A percentile compares a stretch with the other conserved stretches of the same genome.
These are phyloP conservation scores for Fusarium newnesense DNA, from an alignment of 2,329 filamentous ascomycete species.

Conservation along the genomic window DNA sequence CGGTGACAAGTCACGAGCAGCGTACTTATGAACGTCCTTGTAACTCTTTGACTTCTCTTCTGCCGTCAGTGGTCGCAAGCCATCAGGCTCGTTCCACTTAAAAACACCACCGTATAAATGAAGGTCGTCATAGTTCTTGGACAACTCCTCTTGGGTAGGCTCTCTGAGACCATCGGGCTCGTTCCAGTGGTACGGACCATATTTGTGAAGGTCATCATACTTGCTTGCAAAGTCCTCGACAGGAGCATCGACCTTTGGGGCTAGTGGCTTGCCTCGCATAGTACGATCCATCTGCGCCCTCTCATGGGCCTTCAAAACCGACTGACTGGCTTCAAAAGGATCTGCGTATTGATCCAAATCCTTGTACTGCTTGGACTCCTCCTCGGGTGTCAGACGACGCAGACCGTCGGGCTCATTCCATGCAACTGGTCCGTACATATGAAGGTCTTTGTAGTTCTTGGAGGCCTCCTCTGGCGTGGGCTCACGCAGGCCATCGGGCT, in stretches of 20 bases:
- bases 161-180: conserved; percentile 53
- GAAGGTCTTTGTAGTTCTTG: conserved; percentile 54
- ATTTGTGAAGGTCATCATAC: conserved; percentile 57
- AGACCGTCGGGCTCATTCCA: conserved; percentile 49
- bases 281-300: conserved; percentile 45
- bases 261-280: conserved; percentile 51
- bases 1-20: conserved; percentile 38
- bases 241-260: conserved; percentile 48
- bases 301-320: conserved; percentile 44
- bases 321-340: conserved; percentile 50
- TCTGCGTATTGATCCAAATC: conserved; percentile 52
- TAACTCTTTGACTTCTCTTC: conserved; percentile 56
- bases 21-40: conserved; percentile 50
- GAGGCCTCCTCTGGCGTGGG: conserved; percentile 48
- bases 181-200: conserved; percentile 51
- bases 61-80: conserved; percentile 42
- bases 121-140: conserved; percentile 54
- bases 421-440: conserved; percentile 50
- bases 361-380: conserved; percentile 45
- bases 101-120: conserved; percentile 49
- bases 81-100: conserved; percentile 52
- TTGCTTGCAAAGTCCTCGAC: conserved; percentile 44
- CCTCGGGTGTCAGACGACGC: conserved; percentile 43
- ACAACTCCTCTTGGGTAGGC: conserved; percentile 48
- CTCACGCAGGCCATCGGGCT: conserved; percentile 46